Evolutionary conservation across 768 basidiomycete genomes (phyloP).

Genomic region (Serendipita vermifera): DNA sequence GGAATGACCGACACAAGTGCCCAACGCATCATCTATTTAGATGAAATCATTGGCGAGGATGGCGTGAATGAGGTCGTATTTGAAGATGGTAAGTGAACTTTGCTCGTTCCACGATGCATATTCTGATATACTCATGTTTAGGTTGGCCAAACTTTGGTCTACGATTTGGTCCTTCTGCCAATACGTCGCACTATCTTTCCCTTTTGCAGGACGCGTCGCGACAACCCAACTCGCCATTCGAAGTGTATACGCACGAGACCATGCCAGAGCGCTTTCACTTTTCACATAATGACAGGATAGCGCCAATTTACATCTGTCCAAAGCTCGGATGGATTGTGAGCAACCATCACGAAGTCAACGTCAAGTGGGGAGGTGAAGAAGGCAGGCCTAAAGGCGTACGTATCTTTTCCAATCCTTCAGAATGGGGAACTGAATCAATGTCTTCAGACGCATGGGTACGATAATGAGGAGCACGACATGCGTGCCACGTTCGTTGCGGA

Average conservation of each 20-base stretch:
- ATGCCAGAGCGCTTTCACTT: conserved; percentile 82
- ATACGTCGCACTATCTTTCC: conserved; percentile 43
- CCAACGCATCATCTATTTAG: conserved; percentile 61
- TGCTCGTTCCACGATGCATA: background rate
- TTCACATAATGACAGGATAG: conserved; percentile 57
- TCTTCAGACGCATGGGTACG: conserved; percentile 76
- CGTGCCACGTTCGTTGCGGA: conserved; percentile 84
- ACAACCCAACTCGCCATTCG: conserved; percentile 49
- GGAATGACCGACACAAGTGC: conserved; percentile 88
- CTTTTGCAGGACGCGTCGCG: conserved; percentile 36
- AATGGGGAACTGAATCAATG: background rate
- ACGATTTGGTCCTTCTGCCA: conserved; percentile 49
- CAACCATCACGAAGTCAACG: conserved; percentile 34
- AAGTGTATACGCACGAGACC: conserved; percentile 62
- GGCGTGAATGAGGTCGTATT: conserved; percentile 52
- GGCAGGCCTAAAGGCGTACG: conserved; percentile 66
- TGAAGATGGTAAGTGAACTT: conserved; percentile 40
- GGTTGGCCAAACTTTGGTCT: conserved; percentile 87
- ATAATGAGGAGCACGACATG: conserved; percentile 66
- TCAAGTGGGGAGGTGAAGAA: conserved; percentile 29
- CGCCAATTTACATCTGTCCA: conserved; percentile 77
- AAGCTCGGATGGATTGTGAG: conserved; percentile 70
- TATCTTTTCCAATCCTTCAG: conserved; percentile 11
- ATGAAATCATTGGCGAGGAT: conserved; percentile 51
- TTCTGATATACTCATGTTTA: conserved; percentile 15